These are phyloP conservation scores for Amaranthus palmeri DNA, from an alignment of 148 eudicot species.

Conservation along the genomic window DNA sequence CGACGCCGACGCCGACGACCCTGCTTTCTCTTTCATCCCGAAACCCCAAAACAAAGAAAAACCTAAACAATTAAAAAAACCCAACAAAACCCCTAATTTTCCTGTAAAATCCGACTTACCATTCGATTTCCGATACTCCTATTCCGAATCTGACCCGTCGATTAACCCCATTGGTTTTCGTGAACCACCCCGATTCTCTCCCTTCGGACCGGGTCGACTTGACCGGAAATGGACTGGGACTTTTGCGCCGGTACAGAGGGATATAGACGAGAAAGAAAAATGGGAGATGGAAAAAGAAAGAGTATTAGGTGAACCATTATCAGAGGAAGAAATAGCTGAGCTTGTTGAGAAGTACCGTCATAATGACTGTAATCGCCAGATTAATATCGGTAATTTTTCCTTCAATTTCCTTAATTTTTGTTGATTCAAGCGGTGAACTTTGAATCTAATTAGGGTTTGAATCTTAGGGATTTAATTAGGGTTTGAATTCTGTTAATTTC, in stretches of 20 bases:
- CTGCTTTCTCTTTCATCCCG: slow-evolving; percentile 60
- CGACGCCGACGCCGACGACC: slow-evolving; percentile 45
- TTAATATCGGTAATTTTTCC: slow-evolving; percentile 58
- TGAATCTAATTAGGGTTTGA: neutral
- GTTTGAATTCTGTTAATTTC: no score
- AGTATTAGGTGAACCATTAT: slow-evolving; percentile 61
- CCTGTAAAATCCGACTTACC: slow-evolving; percentile 53
- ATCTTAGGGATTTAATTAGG: no score
- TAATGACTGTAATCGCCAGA: slow-evolving; percentile 74
- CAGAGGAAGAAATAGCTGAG: slow-evolving; percentile 51
- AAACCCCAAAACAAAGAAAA: slow-evolving; percentile 24
- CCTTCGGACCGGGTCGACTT: slow-evolving; percentile 90
- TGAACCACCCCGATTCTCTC: slow-evolving; percentile 75
- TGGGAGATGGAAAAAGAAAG: slow-evolving; percentile 32
- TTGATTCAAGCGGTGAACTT: neutral
- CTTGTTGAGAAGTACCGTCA: slow-evolving; percentile 85
- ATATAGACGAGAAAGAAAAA: slow-evolving; percentile 21
- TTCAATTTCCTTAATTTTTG: neutral
- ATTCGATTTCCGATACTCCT: slow-evolving; percentile 83
- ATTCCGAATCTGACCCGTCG: slow-evolving; percentile 57
- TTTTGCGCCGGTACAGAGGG: slow-evolving; percentile 43
- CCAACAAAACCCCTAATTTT: slow-evolving; percentile 14
- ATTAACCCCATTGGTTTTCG: slow-evolving; percentile 72
- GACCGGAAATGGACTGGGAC: slow-evolving; percentile 91
- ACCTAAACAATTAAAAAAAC: slow-evolving; percentile 18